phyloP scores from a whole-genome alignment of 371 early-diverging fungal genomes.

The Saksenaea oblongispora region DNA sequence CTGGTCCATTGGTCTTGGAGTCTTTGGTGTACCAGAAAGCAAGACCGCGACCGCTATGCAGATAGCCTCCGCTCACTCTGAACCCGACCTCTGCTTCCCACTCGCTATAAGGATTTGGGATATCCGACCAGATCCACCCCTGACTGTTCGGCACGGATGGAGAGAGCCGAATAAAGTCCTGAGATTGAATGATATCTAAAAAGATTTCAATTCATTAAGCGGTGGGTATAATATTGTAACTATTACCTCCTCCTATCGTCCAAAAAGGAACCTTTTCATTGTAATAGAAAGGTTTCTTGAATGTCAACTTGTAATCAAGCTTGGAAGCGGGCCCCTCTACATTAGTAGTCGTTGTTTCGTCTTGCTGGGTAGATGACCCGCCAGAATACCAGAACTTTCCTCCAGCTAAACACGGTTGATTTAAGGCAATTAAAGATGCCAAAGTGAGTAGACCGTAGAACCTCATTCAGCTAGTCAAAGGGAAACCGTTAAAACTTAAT shows the following conservation, averaged over 20 bases:
- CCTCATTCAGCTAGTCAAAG: background rate
- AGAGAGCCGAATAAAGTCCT: slow-evolving; percentile 70
- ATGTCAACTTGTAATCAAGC: slow-evolving; percentile 67
- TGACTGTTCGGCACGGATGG: slow-evolving; percentile 63
- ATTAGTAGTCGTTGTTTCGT: slow-evolving; percentile 14
- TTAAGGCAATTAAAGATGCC: background rate
- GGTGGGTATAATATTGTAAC: background rate
- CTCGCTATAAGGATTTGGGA: slow-evolving; percentile 67
- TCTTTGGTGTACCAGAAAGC: slow-evolving; percentile 87
- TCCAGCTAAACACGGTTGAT: background rate
- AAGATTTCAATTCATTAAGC: background rate
- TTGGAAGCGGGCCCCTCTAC: slow-evolving; percentile 26
- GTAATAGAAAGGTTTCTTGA: slow-evolving; percentile 66
- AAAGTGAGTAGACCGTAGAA: background rate
- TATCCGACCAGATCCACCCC: slow-evolving; percentile 74
- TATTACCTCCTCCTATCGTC: slow-evolving; percentile 51
- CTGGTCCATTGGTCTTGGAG: slow-evolving; percentile 57
- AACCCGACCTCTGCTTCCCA: slow-evolving; percentile 78
- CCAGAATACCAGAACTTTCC: slow-evolving; percentile 22
- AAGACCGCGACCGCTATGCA: slow-evolving; percentile 79
- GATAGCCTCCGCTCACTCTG: slow-evolving; percentile 61
- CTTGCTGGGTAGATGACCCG: slow-evolving; percentile 10
- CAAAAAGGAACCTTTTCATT: slow-evolving; percentile 62
- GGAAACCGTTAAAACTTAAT: background rate
- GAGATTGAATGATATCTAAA: slow-evolving; percentile 57